These are phyloP conservation scores for Botryobasidium botryosum DNA, from an alignment of 768 basidiomycete genomes.

Conservation along the genomic window DNA sequence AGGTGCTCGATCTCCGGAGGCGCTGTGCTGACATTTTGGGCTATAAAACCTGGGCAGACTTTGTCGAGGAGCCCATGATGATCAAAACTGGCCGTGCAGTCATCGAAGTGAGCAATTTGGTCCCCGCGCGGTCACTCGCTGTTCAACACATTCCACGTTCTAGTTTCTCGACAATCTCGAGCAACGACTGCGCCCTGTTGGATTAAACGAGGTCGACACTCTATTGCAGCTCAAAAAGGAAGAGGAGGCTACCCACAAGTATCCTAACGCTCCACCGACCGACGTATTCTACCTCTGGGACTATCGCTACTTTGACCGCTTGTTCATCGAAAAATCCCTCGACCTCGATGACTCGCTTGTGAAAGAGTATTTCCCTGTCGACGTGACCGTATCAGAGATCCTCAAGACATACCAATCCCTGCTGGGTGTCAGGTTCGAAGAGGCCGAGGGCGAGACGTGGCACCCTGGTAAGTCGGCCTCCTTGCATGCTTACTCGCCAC, in stretches of 20 bases:
- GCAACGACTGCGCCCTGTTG: constrained; percentile 55
- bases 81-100: constrained; percentile 52
- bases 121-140: constrained; percentile 8
- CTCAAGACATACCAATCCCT: constrained; percentile 71
- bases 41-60: constrained; percentile 74
- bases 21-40: constrained; percentile 48
- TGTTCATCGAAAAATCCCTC: constrained; percentile 47
- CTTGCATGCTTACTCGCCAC: neutral
- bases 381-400: constrained; percentile 66
- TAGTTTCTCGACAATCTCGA: constrained; percentile 71
- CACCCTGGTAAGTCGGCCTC: constrained; percentile 43
- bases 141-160: neutral
- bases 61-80: constrained; percentile 74
- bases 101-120: constrained; percentile 27
- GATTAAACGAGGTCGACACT: constrained; percentile 26
- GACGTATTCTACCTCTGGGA: constrained; percentile 72
- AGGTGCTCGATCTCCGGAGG: constrained; percentile 52
- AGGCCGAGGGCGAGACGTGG: constrained; percentile 40
- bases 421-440: constrained; percentile 51
- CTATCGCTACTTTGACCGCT: constrained; percentile 32
- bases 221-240: constrained; percentile 40
- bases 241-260: constrained; percentile 36
- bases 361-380: constrained; percentile 82
- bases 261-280: constrained; percentile 48
- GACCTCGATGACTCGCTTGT: constrained; percentile 59